Base-by-base conservation (phyloP, 192 early-diverging fungal genomes). In the Coemansia sp. region DNA sequence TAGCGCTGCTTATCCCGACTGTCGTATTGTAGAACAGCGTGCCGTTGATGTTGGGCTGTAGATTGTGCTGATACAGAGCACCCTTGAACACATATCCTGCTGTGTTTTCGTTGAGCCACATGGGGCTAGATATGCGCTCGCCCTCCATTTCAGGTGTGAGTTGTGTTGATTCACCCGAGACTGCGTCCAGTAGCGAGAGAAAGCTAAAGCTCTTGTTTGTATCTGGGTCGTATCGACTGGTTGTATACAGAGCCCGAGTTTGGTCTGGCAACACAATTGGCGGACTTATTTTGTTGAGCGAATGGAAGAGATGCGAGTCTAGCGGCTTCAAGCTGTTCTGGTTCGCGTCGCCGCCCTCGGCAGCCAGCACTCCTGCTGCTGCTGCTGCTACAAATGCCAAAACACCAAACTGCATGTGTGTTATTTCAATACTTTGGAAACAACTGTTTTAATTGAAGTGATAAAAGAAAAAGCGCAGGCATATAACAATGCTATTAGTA, bases 241-340 rank as follows among this genome's bases (percentile, higher is more conserved):
- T 64, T 12, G 59, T 51, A 31, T 69, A 81, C 19, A 81, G 56
- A 6, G 64, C 73, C 15, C 15, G 60, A n/a, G 49, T 36, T 25
- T 69, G 55, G 25, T 72, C 48, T 10, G 73, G 78, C 34, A 68
- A 71, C 12, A 81, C 59, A 5, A 68, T 63, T 14, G 78, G 69
- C 0, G 62, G 25, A 23, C 73, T 59, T 10, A 73, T 31, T 19
- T 69, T 69, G 19, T 31, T 56, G 21, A 81, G 64, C 9, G 73
- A 72, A 54, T 75, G 69, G 31, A 75, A 75, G 25, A 57, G 31
- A 2, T 34, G 36, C 21, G 52, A 84, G 19, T 76, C 59, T 49
- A 87, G 87, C 63, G 86, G 85, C 55, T 69, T 66, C 46, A 62
- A 17, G 19, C n/a, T 48, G 22, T 23, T 28, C 55, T 20, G 57